These are phyloP conservation scores for Eutrema japonicum DNA, from an alignment of 345 rosid genomes.

Conservation along the genomic window DNA sequence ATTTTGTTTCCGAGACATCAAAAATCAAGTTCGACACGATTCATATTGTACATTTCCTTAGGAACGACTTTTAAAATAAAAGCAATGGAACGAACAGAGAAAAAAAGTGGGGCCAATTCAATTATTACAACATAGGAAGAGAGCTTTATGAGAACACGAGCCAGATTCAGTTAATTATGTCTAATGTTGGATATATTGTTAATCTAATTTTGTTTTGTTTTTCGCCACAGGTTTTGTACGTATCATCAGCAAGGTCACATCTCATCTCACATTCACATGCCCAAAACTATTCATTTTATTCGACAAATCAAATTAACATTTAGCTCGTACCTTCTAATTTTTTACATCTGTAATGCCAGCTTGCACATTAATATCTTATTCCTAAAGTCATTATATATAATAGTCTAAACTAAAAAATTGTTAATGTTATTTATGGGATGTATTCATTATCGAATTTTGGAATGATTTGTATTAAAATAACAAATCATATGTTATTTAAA, in stretches of 20 bases:
- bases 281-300: conserved; percentile 41
- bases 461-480: too few relatives aligned
- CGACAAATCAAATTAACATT: conserved; percentile 14
- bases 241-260: conserved; percentile 42
- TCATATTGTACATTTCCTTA: conserved; percentile 13
- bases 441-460: too few relatives aligned
- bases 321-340: conserved; percentile 22
- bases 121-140: conserved; percentile 39
- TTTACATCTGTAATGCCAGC: conserved; percentile 31
- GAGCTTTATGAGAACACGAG: conserved; percentile 44
- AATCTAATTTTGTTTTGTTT: conserved; percentile 19
- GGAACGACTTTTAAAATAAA: conserved; percentile 24
- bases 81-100: conserved; percentile 15
- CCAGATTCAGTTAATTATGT: conserved; percentile 46
- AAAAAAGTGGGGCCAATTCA: conserved; percentile 28
- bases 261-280: conserved; percentile 45
- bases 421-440: neutral
- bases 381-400: conserved; percentile 7
- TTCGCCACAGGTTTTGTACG: conserved; percentile 30
- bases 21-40: conserved; percentile 27
- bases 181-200: conserved; percentile 28
- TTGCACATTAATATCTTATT: conserved; percentile 16
- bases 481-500: too few relatives aligned
- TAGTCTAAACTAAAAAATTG: neutral
- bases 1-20: neutral